These are phyloP conservation scores for Boletellus sp. DNA, from an alignment of 768 basidiomycete species.

Conservation along the genomic window DNA sequence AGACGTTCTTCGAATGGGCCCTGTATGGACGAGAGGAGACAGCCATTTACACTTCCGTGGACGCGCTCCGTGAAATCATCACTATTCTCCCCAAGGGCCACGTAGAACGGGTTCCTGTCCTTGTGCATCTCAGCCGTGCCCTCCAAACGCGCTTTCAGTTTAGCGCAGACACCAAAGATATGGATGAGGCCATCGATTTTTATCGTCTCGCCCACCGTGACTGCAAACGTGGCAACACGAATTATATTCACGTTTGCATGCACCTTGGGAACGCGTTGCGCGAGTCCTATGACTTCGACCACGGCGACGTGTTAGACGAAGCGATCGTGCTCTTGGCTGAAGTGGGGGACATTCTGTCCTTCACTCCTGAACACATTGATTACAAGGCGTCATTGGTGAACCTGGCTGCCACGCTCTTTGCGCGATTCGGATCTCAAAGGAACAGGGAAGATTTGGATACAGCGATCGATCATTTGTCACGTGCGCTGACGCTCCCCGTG, in stretches of 20 bases:
- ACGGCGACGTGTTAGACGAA: constrained; percentile 19
- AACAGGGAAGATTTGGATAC: constrained; percentile 11
- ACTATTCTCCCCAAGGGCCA: constrained; percentile 10
- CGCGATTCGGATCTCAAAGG: constrained; percentile 14
- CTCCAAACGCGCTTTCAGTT: constrained; percentile 15
- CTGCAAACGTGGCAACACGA: constrained; percentile 6
- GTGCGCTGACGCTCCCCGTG: constrained; percentile 10
- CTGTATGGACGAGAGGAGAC: constrained; percentile 4
- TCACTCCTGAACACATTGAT: background rate
- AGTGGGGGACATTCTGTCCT: constrained; percentile 13
- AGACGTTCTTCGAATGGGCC: constrained; percentile 13
- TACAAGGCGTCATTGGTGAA: constrained; percentile 8
- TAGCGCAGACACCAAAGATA: constrained; percentile 5
- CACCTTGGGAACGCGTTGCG: constrained; percentile 16
- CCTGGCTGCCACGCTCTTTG: constrained; percentile 10
- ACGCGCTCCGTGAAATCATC: constrained; percentile 12
- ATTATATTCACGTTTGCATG: constrained; percentile 11
- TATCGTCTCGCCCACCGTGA: constrained; percentile 10
- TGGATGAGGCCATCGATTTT: constrained; percentile 23
- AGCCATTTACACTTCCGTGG: constrained; percentile 9
- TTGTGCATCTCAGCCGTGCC: constrained; percentile 17
- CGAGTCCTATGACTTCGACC: constrained; percentile 7
- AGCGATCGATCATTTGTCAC: constrained; percentile 12
- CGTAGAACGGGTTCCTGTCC: constrained; percentile 2
- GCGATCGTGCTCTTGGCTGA: constrained; percentile 21